Conservation (phyloP, 495 filamentous ascomycete species). For the Friedmanniomyces endolithicus region DNA sequence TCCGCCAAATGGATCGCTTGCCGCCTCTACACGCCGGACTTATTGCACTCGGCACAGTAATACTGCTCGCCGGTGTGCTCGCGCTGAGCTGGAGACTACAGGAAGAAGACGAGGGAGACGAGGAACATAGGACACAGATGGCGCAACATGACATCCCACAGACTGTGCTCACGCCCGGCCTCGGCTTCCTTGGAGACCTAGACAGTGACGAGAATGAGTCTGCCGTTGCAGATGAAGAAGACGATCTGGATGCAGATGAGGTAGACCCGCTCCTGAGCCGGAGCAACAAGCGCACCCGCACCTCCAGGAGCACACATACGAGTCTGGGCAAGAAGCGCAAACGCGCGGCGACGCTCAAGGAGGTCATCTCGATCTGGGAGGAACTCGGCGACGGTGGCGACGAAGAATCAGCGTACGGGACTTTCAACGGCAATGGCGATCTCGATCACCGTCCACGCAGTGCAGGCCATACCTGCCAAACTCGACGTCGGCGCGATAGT, state of each 20-base stretch:
- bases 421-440: constrained; percentile 3
- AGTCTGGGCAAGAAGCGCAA: constrained; percentile 11
- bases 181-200: constrained; percentile 49
- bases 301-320: neutral
- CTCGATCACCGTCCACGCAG: neutral
- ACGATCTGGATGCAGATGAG: constrained; percentile 9
- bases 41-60: constrained; percentile 73
- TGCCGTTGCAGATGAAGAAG: constrained; percentile 18
- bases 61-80: constrained; percentile 78
- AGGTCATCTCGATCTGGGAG: constrained; percentile 28
- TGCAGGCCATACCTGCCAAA: constrained; percentile 1
- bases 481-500: constrained; percentile 7
- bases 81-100: constrained; percentile 89
- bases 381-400: constrained; percentile 27
- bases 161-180: constrained; percentile 52
- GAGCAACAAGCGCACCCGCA: neutral
- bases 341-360: constrained; percentile 15
- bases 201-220: constrained; percentile 13
- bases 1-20: constrained; percentile 73
- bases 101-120: constrained; percentile 30
- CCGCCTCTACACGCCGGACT: constrained; percentile 62
- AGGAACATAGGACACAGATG: constrained; percentile 4
- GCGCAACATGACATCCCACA: constrained; percentile 34
- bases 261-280: constrained; percentile 6
- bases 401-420: constrained; percentile 17